phyloP scores from a whole-genome alignment of 2,329 filamentous ascomycete genomes.

The Fusarium armeniacum region DNA sequence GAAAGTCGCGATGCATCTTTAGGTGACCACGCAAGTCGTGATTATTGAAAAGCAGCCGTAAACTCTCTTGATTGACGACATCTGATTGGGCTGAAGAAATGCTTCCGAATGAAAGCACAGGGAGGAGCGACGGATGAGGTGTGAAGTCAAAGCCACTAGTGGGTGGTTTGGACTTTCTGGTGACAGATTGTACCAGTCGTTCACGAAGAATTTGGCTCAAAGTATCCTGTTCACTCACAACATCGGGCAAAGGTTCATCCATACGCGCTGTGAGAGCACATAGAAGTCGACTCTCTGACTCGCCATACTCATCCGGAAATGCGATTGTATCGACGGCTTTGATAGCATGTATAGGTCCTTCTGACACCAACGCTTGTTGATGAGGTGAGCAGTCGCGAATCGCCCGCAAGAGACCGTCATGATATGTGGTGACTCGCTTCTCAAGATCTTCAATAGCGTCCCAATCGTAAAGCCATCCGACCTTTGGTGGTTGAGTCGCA shows the following conservation, averaged over 20 bases:
- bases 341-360: background rate
- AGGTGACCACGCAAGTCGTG: conserved; percentile 82
- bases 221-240: conserved; percentile 50
- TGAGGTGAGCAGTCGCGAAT: conserved; percentile 27
- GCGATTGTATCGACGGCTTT: conserved; percentile 50
- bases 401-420: conserved; percentile 48
- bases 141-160: conserved; percentile 54
- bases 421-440: conserved; percentile 63
- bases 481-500: conserved; percentile 65
- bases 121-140: conserved; percentile 71
- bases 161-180: conserved; percentile 45
- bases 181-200: conserved; percentile 55
- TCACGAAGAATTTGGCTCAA: conserved; percentile 59
- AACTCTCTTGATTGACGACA: conserved; percentile 81
- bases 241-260: conserved; percentile 51
- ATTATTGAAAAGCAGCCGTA: conserved; percentile 79
- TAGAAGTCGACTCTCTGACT: conserved; percentile 49
- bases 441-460: conserved; percentile 75
- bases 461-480: conserved; percentile 82
- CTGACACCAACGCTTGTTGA: background rate
- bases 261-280: conserved; percentile 21
- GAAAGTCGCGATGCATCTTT: conserved; percentile 81
- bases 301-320: conserved; percentile 62
- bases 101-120: conserved; percentile 81
- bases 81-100: conserved; percentile 80